phyloP scores from a whole-genome alignment of 2,329 filamentous ascomycete species.

The Pestalotiopsis sp. region DNA sequence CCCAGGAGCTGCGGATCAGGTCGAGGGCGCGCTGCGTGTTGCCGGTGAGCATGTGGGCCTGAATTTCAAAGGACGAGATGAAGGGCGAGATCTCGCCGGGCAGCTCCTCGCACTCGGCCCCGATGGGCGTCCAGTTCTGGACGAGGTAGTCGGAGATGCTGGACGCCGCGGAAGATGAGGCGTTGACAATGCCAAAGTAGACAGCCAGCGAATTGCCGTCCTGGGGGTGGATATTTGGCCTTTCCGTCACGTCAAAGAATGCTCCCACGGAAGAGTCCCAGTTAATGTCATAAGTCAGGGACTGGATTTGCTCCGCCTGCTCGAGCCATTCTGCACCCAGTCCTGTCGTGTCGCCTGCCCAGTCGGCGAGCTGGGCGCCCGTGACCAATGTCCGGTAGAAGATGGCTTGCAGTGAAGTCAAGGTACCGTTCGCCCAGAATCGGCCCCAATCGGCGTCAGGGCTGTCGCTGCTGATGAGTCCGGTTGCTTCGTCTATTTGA shows the following conservation, averaged over 20 bases:
- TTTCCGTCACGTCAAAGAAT: slow-evolving; percentile 43
- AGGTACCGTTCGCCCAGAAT: slow-evolving; percentile 23
- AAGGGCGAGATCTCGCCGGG: slow-evolving; percentile 61
- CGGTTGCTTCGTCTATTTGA: slow-evolving; percentile 22
- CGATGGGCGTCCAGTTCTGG: slow-evolving; percentile 57
- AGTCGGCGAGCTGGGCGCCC: slow-evolving; percentile 51
- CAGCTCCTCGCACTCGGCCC: slow-evolving; percentile 57
- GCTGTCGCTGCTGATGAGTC: slow-evolving; percentile 25
- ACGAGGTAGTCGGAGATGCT: slow-evolving; percentile 47
- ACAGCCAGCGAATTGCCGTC: slow-evolving; percentile 62
- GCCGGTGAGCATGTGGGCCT: slow-evolving; percentile 53
- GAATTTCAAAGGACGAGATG: slow-evolving; percentile 60
- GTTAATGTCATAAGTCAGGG: slow-evolving; percentile 47
- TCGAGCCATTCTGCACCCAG: slow-evolving; percentile 42
- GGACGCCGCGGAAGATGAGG: slow-evolving; percentile 32
- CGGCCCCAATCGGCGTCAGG: slow-evolving; percentile 30
- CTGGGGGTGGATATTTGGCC: slow-evolving; percentile 57
- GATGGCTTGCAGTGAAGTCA: slow-evolving; percentile 28
- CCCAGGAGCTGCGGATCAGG: slow-evolving; percentile 60
- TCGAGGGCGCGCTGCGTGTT: slow-evolving; percentile 53
- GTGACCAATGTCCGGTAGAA: slow-evolving; percentile 57
- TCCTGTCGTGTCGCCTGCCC: slow-evolving; percentile 42
- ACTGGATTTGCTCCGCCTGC: slow-evolving; percentile 42
- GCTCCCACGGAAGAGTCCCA: slow-evolving; percentile 51
- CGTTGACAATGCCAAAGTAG: slow-evolving; percentile 46